These are phyloP conservation scores for Sporisorium exsertum DNA, from an alignment of 1,284 basidiomycete species.

Conservation along the genomic window DNA sequence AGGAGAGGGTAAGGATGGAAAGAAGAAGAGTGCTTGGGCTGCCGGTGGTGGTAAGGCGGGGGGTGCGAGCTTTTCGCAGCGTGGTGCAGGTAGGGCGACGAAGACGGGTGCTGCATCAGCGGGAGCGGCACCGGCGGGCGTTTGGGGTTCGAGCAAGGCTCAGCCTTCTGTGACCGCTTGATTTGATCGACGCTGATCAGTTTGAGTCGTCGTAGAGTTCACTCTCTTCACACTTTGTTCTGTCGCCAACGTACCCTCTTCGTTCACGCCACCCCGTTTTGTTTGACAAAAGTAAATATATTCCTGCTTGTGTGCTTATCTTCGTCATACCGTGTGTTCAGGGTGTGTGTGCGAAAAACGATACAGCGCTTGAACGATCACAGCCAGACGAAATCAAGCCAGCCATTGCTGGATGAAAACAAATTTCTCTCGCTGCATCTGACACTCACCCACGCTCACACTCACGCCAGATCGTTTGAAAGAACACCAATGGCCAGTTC, in stretches of 20 bases:
- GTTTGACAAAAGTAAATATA: constrained; percentile 10
- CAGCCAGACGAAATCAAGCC: too few species aligned
- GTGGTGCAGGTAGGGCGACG: background rate
- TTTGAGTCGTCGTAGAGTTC: background rate
- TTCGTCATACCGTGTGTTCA: too few species aligned
- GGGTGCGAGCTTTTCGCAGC: background rate
- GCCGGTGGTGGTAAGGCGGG: constrained; percentile 6
- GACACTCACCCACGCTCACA: too few species aligned
- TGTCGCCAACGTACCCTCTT: too few species aligned
- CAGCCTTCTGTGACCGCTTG: background rate
- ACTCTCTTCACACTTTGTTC: too few species aligned
- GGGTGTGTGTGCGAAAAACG: background rate
- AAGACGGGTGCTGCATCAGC: background rate
- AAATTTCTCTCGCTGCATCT: too few species aligned
- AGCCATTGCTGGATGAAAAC: too few species aligned
- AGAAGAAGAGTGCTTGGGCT: constrained; percentile 21
- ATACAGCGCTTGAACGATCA: too few species aligned
- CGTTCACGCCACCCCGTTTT: background rate
- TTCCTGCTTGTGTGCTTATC: too few species aligned
- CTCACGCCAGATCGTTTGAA: background rate
- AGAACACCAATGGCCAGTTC: too few species aligned
- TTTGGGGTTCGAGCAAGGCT: constrained; percentile 14
- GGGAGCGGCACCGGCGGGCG: constrained; percentile 6
- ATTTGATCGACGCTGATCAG: too few species aligned
- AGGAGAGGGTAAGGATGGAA: constrained; percentile 2